A percentile compares a stretch with the other conserved stretches of the same genome.
These are phyloP conservation scores for Coemansia sp. DNA, from an alignment of 192 early-diverging fungal species.

Conservation along the genomic window DNA sequence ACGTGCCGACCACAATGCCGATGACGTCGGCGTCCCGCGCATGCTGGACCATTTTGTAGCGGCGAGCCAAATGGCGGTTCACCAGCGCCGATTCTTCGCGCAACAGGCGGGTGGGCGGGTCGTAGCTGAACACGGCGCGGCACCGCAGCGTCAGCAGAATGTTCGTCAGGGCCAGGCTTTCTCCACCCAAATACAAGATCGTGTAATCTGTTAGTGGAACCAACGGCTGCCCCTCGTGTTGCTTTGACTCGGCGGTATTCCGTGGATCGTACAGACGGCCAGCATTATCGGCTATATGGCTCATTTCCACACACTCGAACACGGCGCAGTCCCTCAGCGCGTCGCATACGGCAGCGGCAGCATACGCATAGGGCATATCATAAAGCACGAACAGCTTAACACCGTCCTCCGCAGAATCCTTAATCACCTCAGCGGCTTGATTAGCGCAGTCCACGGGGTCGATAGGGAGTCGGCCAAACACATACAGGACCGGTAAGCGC, in stretches of 20 bases:
- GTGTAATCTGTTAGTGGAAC: slow-evolving; percentile 53
- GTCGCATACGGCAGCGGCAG: slow-evolving; percentile 33
- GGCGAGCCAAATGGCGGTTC: slow-evolving; percentile 58
- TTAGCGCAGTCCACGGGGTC: slow-evolving; percentile 59
- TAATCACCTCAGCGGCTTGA: background rate
- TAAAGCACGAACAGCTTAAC: slow-evolving; percentile 62
- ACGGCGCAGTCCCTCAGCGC: background rate
- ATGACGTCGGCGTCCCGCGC: slow-evolving; percentile 88
- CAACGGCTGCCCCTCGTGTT: background rate
- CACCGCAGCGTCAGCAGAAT: slow-evolving; percentile 71
- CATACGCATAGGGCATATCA: slow-evolving; percentile 72
- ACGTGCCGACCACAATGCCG: slow-evolving; percentile 93
- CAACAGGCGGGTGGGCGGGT: slow-evolving; percentile 54
- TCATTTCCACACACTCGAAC: slow-evolving; percentile 2
- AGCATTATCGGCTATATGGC: slow-evolving; percentile 6
- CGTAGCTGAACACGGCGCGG: slow-evolving; percentile 60
- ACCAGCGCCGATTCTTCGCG: slow-evolving; percentile 57
- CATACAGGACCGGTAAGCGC: slow-evolving; percentile 77
- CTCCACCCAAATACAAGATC: slow-evolving; percentile 80
- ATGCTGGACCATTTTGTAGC: slow-evolving; percentile 84
- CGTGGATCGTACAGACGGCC: slow-evolving; percentile 8
- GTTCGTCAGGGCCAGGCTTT: slow-evolving; percentile 80
- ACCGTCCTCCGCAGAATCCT: slow-evolving; percentile 27
- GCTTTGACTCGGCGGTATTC: background rate
- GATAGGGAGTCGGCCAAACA: slow-evolving; percentile 73